Conservation (phyloP, 345 rosid species). For the Populus ilicifolia region DNA sequence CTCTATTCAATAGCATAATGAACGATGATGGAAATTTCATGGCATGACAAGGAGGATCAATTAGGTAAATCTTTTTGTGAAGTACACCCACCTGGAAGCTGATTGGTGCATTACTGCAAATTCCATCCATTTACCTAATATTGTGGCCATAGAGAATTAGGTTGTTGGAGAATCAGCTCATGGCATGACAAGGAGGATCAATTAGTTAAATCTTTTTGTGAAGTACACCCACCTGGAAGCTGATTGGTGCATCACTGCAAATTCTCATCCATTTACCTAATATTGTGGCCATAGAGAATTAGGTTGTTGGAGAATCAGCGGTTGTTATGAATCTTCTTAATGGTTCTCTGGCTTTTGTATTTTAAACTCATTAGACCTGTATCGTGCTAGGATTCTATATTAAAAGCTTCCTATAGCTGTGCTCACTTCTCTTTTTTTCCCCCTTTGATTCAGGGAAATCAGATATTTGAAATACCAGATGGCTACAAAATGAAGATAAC, state of each 20-base stretch:
- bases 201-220: no score
- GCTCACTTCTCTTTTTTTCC: not conserved
- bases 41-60: not conserved
- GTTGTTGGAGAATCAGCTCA: not conserved
- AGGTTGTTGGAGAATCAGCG: not conserved
- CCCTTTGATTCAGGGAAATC: slow-evolving; percentile 59
- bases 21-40: not conserved
- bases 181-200: not conserved
- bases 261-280: not conserved
- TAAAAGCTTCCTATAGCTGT: not conserved
- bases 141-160: not conserved
- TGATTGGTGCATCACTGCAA: not conserved
- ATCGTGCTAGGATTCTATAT: not conserved
- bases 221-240: not conserved
- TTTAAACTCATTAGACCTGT: not conserved
- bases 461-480: slow-evolving; percentile 79
- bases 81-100: not conserved
- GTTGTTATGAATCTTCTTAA: not conserved
- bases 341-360: not conserved
- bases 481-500: slow-evolving; percentile 66
- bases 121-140: not conserved
- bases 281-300: not conserved
- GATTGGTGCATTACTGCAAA: not conserved
- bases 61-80: no score
- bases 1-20: no score